Conservation (phyloP, 2,329 filamentous ascomycete species). For the Curvularia eragrostidis region DNA sequence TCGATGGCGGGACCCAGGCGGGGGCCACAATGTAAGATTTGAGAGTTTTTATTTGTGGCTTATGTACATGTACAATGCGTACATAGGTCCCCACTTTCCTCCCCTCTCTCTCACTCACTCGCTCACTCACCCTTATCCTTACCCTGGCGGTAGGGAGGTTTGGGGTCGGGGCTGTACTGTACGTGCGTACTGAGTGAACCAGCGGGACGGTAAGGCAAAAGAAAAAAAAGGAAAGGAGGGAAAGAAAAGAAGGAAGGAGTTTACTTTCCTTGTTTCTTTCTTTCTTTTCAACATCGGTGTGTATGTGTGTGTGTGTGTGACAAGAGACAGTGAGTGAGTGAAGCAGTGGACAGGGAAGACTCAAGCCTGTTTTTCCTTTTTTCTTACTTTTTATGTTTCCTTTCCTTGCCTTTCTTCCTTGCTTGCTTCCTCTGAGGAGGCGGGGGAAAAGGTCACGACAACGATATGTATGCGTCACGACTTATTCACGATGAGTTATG, state of each 20-base stretch:
- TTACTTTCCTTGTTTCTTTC: not conserved
- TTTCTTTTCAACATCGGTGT: not conserved
- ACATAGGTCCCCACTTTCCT: too few relatives aligned
- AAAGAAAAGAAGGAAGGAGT: too few relatives aligned
- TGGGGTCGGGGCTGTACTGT: not conserved
- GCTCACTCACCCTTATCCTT: too few relatives aligned
- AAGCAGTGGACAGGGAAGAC: not conserved
- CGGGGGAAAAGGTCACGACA: not conserved
- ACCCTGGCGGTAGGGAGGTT: too few relatives aligned
- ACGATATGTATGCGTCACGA: not conserved
- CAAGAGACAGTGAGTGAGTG: not conserved
- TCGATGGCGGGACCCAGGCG: slow-evolving; percentile 38
- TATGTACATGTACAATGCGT: not conserved
- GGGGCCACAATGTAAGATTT: slow-evolving; percentile 43
- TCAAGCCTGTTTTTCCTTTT: not conserved
- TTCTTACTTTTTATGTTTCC: too few relatives aligned
- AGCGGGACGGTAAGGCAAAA: not conserved
- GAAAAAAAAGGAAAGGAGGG: not conserved
- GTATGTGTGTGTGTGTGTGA: not conserved
- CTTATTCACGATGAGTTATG: not conserved
- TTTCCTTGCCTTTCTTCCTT: not conserved
- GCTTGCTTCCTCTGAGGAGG: not conserved
- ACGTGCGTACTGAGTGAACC: too few relatives aligned
- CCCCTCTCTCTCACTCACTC: too few relatives aligned
- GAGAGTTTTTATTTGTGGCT: not conserved